Percentiles rank a stretch among this genome's conserved stretches.
Evolutionary conservation across 768 basidiomycete genomes (phyloP).

Genomic region (Pleurotus tuber-regium): DNA sequence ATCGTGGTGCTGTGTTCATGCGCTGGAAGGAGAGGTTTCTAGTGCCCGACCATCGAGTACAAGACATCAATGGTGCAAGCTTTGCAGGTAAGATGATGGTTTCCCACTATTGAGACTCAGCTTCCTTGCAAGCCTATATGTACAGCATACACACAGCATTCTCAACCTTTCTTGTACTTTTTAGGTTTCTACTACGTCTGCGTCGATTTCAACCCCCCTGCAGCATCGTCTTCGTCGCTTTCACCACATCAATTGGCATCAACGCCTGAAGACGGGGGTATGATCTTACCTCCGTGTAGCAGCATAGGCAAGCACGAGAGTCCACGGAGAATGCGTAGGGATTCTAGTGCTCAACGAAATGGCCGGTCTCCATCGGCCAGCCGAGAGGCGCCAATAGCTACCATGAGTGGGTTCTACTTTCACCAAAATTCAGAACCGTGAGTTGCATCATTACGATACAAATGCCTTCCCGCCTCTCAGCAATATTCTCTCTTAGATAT

Average conservation of each 20-base stretch:
- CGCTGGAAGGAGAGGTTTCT: conserved; percentile 96
- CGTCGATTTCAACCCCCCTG: conserved; percentile 82
- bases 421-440: conserved; percentile 92
- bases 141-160: conserved; percentile 15
- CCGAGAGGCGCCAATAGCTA: conserved; percentile 53
- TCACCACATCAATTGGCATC: no score
- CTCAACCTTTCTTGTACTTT: conserved; percentile 15
- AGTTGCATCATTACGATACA: conserved; percentile 28
- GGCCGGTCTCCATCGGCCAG: conserved; percentile 46
- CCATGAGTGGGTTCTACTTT: conserved; percentile 91
- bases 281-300: conserved; percentile 24
- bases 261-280: conserved; percentile 13
- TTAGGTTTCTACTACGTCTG: conserved; percentile 94
- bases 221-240: conserved; percentile 28
- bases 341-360: conserved; percentile 44
- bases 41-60: conserved; percentile 91
- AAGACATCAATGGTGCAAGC: conserved; percentile 92
- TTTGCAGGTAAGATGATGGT: conserved; percentile 71
- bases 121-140: neutral
- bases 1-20: conserved; percentile 87
- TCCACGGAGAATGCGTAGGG: conserved; percentile 36
- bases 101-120: neutral
- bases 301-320: conserved; percentile 34
- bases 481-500: conserved; percentile 49
- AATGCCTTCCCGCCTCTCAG: conserved; percentile 11